phyloP scores from a whole-genome alignment of 202 grass and related monocot species.

The Saccharum hybrid region DNA sequence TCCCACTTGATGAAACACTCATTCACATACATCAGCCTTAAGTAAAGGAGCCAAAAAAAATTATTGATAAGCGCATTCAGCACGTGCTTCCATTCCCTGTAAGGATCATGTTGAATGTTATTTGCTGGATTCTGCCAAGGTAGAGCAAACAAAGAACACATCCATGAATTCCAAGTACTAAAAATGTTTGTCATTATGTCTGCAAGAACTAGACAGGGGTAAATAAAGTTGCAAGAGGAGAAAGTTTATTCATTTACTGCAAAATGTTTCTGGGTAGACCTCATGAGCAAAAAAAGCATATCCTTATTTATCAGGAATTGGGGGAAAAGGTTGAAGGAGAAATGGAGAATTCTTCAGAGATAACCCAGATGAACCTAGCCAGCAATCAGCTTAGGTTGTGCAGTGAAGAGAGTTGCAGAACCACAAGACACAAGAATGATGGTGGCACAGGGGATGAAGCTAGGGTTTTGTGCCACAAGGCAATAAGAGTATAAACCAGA shows the following conservation, averaged over 20 bases:
- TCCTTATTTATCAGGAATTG: not conserved
- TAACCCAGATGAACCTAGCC: not conserved
- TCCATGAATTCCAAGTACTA: not conserved
- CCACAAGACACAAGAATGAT: not conserved
- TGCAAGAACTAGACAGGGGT: not conserved
- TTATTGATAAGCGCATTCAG: not conserved
- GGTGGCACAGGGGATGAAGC: not conserved
- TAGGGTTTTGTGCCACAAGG: not conserved
- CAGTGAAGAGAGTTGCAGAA: too few relatives aligned
- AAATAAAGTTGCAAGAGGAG: not conserved
- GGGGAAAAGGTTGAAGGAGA: not conserved
- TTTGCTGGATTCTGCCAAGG: not conserved
- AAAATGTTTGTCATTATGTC: not conserved
- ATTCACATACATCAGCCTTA: not conserved
- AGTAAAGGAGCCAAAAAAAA: not conserved
- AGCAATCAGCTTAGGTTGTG: too few relatives aligned
- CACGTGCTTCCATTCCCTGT: not conserved
- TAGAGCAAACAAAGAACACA: not conserved
- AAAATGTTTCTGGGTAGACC: not conserved
- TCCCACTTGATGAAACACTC: not conserved
- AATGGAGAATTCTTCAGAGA: not conserved
- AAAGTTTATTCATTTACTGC: not conserved
- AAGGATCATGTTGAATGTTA: not conserved
- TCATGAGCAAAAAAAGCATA: not conserved
- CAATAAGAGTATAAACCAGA: not conserved